Evolutionary conservation across 345 rosid species (phyloP).

Genomic region (Eutrema heterophyllum): DNA sequence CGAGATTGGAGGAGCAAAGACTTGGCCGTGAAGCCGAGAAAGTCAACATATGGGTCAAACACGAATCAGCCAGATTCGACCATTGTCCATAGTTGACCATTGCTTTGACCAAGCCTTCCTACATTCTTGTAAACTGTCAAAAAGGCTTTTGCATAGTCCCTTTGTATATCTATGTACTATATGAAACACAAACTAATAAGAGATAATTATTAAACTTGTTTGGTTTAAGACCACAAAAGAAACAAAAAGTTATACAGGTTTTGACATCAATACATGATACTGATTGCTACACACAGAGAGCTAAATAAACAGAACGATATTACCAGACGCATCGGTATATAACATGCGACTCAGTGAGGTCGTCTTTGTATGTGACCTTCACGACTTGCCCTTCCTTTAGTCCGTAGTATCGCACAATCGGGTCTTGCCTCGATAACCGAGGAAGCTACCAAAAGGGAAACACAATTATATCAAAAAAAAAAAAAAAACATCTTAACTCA

Average conservation of each 20-base stretch:
- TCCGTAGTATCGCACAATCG: constrained; percentile 57
- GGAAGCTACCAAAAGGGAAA: constrained; percentile 45
- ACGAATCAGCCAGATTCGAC: constrained; percentile 29
- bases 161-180: neutral
- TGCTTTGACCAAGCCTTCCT: neutral
- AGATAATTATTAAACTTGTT: neutral
- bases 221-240: neutral
- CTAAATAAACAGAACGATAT: neutral
- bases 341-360: constrained; percentile 37
- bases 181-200: neutral
- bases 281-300: neutral
- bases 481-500: neutral
- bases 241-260: neutral
- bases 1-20: constrained; percentile 19
- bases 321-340: constrained; percentile 55
- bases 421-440: constrained; percentile 46
- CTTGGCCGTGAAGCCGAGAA: constrained; percentile 29
- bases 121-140: neutral
- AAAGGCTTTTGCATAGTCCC: neutral
- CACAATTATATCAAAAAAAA: neutral
- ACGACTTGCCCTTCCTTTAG: constrained; percentile 70
- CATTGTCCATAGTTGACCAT: constrained; percentile 23
- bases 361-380: constrained; percentile 47
- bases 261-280: constrained; percentile 4
- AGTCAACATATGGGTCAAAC: constrained; percentile 26